phyloP scores from a whole-genome alignment of 1,284 basidiomycete species.

The Sanguinoderma infundibulare region DNA sequence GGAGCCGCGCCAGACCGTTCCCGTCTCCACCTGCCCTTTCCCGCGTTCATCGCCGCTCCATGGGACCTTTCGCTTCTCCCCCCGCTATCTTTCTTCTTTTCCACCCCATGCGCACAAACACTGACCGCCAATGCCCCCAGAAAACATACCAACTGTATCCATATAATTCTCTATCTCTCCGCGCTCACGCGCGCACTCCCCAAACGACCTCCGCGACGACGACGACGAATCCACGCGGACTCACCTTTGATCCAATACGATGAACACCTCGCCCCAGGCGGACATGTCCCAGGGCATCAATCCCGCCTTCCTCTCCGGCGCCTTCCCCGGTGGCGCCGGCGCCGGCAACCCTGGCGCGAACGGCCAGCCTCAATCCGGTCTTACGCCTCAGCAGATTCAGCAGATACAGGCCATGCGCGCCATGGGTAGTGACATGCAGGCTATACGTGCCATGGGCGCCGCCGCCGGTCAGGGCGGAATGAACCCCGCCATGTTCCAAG shows the following conservation, averaged over 20 bases:
- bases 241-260: neutral
- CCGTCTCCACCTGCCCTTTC: neutral
- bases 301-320: slow-evolving; percentile 30
- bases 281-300: slow-evolving; percentile 30
- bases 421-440: no score
- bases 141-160: neutral
- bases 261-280: slow-evolving; percentile 23
- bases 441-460: slow-evolving; percentile 21
- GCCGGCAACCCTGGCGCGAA: slow-evolving; percentile 2
- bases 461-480: slow-evolving; percentile 16
- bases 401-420: slow-evolving; percentile 30
- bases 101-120: neutral
- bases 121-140: neutral
- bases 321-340: slow-evolving; percentile 25
- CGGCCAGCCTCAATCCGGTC: slow-evolving; percentile 11
- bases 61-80: neutral
- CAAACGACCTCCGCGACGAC: neutral
- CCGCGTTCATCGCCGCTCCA: neutral
- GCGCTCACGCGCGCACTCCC: neutral
- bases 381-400: slow-evolving; percentile 27
- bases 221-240: neutral
- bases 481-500: slow-evolving; percentile 30
- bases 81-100: neutral
- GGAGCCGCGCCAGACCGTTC: neutral
- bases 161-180: neutral